Base-by-base conservation (phyloP, 208 protist genomes). In the Trypanosoma conorhini region DNA sequence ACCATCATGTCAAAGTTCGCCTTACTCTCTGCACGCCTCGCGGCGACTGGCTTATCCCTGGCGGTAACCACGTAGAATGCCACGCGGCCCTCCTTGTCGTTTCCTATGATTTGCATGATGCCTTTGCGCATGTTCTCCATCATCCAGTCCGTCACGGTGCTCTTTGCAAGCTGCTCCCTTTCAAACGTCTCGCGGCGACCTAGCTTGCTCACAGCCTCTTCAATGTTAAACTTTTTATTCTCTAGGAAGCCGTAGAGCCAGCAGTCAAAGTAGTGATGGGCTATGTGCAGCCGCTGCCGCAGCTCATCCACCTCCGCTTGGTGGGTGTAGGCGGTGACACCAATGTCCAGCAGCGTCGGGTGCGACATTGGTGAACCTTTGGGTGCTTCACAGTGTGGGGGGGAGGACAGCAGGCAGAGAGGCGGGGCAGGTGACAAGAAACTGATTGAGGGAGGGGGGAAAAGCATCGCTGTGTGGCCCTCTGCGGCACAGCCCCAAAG, bases 181-280 rank as follows among this genome's bases (percentile, higher is more conserved):
- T 78, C 73, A 62, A 78, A 67, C 12, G 30, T 50, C 54, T 57
- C 21, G 33, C 72, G 72, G 1, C 72, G 72, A n/a, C 52, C 1
- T n/a, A 77, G 31, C n/a, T 77, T 77, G 31, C 8, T 26, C 22
- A 77, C 65, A 5, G 72, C 56, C 30, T 77, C 72, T n/a, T 72
- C 64, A 30, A 77, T 51, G 38, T 77, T 46, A 35, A 72, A 77
- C 1, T 72, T 71, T 35, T 77, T 77, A 40, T 77, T 77, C 35
- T 77, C 72, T 22, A 77, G 28, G 35, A 77, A 77, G 4, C 46
- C 48, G 28, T 77, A 77, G 48, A 77, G 51, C 72, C 72, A 77
- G 44, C 72, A 77, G 50, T 77, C 72, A 48, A 77, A 72, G 42
- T 77, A 38, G 15, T 69, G 8, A 22, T 70, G 62, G 5, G 19